A percentile compares a stretch with the other conserved stretches of the same genome.
Evolutionary conservation across 495 filamentous ascomycete species (phyloP).

Genomic region (Corynascus novoguineensis): DNA sequence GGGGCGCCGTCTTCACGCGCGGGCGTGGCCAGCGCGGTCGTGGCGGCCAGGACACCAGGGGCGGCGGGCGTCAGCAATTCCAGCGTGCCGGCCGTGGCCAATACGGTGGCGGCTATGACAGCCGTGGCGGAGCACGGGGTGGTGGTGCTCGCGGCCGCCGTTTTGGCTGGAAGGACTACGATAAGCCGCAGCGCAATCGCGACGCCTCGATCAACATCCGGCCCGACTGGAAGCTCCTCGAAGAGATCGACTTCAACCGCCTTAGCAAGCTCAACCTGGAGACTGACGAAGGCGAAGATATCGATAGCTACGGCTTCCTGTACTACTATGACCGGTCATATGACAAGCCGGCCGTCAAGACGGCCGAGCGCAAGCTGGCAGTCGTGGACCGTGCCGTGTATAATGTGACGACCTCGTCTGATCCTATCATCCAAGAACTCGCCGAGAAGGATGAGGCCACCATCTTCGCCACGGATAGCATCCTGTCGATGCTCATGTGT

Average conservation of each 20-base stretch:
- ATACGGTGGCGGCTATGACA: constrained; percentile 50
- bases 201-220: constrained; percentile 93
- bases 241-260: constrained; percentile 97
- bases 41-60: constrained; percentile 59
- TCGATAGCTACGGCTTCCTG: constrained; percentile 93
- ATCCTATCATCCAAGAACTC: constrained; percentile 94
- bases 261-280: constrained; percentile 93
- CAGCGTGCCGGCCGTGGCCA: constrained; percentile 41
- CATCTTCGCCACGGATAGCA: constrained; percentile 93
- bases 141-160: constrained; percentile 59
- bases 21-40: constrained; percentile 73
- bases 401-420: constrained; percentile 92
- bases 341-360: constrained; percentile 88
- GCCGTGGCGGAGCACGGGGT: constrained; percentile 53
- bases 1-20: constrained; percentile 79
- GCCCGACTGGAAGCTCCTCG: constrained; percentile 88
- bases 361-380: constrained; percentile 75
- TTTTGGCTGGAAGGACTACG: constrained; percentile 98
- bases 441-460: constrained; percentile 95
- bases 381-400: constrained; percentile 90
- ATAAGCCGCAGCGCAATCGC: constrained; percentile 94
- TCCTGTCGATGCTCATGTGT: constrained; percentile 99
- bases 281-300: constrained; percentile 86
- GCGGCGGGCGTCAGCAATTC: constrained; percentile 54
- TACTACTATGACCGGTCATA: constrained; percentile 94